Evolutionary conservation across 2,329 filamentous ascomycete species (phyloP), one percentile per base, ranked within the genome.

Genomic region (Stachybotrys chartarum): DNA sequence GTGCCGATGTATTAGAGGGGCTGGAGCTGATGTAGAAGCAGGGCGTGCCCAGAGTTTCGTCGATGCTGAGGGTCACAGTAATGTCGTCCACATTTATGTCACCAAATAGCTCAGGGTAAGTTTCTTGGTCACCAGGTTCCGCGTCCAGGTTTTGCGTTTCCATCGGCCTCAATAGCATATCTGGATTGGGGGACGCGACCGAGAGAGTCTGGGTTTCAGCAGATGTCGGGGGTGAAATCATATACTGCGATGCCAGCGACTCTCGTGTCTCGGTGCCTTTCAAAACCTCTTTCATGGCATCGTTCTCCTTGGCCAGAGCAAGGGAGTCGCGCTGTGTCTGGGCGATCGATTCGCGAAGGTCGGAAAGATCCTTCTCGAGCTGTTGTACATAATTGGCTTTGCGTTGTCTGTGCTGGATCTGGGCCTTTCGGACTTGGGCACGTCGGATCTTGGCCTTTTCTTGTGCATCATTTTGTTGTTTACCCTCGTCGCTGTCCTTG

Each of bases 321-420:
- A 62, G 59, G 1, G 70, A 64, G 48, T 80, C 76, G 14, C 64
- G 63, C 61, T 78, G 72, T 1, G 71, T 66, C 16, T 65, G 65
- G 45, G 73, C 68, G 56, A 83, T 77, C 59, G 76, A 65, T 52
- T 78, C 74, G 12, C 79, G 74, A 55, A 80, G 71, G 58, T 71
- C 70, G 14, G 72, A 69, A 17, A 79, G 67, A 60, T 82, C 78
- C 57, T 75, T 68, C 69, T 83, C 80, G 32, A 83, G 75, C 67
- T 81, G 70, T 61, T 75, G 76, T 58, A 78, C 72, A 63, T 83
- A 80, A 63, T 81, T 76, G 52, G 76, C 78, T 62, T 82, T 82
- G 62, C 80, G 77, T 64, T 79, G 75, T 16, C 80, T 78, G 60
- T 83, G 80, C 63, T 81, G 75, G 44, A 77, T 74, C 70, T 83